These are phyloP conservation scores for Saccharomycopsis sp. DNA, from an alignment of 805 yeast species.

Conservation along the genomic window DNA sequence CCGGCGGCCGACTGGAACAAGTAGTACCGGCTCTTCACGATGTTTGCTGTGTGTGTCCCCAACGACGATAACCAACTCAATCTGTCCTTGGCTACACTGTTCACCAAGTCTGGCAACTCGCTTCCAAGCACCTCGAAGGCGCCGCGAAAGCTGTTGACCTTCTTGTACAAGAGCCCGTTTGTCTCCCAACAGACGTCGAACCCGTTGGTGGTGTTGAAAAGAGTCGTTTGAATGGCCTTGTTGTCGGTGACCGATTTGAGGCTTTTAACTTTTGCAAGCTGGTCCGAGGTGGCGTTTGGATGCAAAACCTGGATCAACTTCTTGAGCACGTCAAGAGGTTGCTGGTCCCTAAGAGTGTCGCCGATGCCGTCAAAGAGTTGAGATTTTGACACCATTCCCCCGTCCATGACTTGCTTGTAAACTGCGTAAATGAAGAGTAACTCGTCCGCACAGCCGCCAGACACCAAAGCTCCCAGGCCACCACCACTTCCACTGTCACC, in stretches of 20 bases:
- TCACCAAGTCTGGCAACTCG: constrained; percentile 6
- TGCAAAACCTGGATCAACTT: constrained; percentile 4
- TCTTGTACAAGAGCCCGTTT: constrained; percentile 3
- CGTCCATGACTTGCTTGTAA: constrained; percentile 5
- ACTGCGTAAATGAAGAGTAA: constrained; percentile 2
- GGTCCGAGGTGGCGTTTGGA: constrained; percentile 8
- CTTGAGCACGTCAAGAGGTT: constrained; percentile 6
- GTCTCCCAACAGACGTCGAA: constrained; percentile 1
- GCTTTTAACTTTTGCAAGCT: neutral
- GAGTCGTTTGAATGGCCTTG: neutral
- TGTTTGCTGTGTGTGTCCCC: neutral
- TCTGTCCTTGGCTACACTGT: neutral
- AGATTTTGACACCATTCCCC: constrained; percentile 5
- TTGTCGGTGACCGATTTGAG: too few species aligned
- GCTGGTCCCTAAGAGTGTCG: neutral
- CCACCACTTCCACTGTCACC: too few species aligned
- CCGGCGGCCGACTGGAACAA: neutral
- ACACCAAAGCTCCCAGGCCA: too few species aligned
- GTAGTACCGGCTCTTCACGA: neutral
- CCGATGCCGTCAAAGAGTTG: constrained; percentile 4
- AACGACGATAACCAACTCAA: constrained; percentile 1
- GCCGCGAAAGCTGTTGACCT: constrained; percentile 9
- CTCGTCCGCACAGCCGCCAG: constrained; percentile 8
- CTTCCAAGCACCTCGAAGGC: constrained; percentile 7
- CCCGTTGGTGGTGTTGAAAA: constrained; percentile 4